Evolutionary conservation across 2,329 filamentous ascomycete species (phyloP), one percentile per base, ranked within the genome.

Genomic region (Cadophora malorum): DNA sequence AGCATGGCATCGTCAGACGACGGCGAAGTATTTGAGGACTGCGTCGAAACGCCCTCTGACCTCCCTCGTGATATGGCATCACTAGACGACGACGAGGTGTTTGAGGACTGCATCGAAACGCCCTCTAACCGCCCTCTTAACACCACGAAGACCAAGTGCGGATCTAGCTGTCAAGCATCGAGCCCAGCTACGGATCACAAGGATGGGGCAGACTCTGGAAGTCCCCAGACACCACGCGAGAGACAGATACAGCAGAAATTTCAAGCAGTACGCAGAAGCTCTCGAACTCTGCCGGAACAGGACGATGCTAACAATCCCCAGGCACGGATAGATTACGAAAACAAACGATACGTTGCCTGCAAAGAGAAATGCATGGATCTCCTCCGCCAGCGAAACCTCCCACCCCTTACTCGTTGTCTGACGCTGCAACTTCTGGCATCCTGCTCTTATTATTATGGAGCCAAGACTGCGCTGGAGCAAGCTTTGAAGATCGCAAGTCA

Each of bases 361-460:
- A 41, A 33, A 25, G 35, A 41, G 2, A 59, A 59, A 19, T 59
- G 33, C 8, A 59, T 59, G 47, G 47, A 53, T n/a, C 61, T 63
- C 47, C 47, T 63, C 45, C 49, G 61, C 8, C 47, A 41, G 6
- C 19, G 19, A 25, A 23, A 53, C 9, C n/a, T 63, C 14, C 33
- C 61, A 3, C 28, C 28, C 14, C 12, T 63, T 4, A 35, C 33
- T 4, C 28, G 61, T 16, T 52, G 45, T 14, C 14, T 35, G 10
- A 63, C 47, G n/a, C 47, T 63, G 9, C 49, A 41, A 21, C 61
- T 63, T 28, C 21, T 38, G 47, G 47, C 45, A n/a, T 49, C 49
- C 8, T 63, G 61, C 28, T 35, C 47, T 2, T 63, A 52, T 31
- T 63, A 53, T 21, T 33, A 53, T 7, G 47, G 45, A 38, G 61